phyloP scores from a whole-genome alignment of 495 filamentous ascomycete genomes.

The Tuber brumale region DNA sequence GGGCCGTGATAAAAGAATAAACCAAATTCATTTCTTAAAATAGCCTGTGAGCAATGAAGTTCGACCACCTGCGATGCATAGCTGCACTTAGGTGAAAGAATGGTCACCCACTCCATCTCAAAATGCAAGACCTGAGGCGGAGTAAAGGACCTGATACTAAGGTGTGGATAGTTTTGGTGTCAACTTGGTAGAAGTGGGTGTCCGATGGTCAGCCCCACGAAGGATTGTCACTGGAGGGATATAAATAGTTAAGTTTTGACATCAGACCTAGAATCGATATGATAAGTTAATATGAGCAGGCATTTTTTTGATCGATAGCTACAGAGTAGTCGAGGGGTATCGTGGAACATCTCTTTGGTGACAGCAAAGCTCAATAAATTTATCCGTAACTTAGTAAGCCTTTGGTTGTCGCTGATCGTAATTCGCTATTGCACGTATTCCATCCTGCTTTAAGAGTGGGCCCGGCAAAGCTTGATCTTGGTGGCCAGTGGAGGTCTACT shows the following conservation, averaged over 20 bases:
- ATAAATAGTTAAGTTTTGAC: conserved; percentile 1
- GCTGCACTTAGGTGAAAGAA: neutral
- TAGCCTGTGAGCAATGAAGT: neutral
- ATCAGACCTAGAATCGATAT: neutral
- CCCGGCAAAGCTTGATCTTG: neutral
- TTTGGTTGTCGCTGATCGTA: neutral
- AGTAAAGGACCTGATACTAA: neutral
- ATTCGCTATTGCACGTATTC: neutral
- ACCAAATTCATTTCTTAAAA: neutral
- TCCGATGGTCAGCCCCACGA: neutral
- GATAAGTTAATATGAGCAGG: neutral
- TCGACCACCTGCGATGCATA: neutral
- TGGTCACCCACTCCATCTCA: neutral
- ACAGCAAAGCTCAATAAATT: neutral
- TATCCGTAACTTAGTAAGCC: neutral
- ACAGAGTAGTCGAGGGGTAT: neutral
- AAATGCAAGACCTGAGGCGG: neutral
- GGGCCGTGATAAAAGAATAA: neutral
- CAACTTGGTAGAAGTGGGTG: neutral
- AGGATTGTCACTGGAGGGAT: neutral
- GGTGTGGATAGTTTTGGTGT: neutral
- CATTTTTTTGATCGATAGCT: neutral
- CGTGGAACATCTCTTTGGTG: neutral
- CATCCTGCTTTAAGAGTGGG: neutral
- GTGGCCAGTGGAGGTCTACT: neutral